Percentiles rank a stretch among this genome's conserved stretches.
phyloP scores from a whole-genome alignment of 2,329 filamentous ascomycete species.

The Alternaria atra region DNA sequence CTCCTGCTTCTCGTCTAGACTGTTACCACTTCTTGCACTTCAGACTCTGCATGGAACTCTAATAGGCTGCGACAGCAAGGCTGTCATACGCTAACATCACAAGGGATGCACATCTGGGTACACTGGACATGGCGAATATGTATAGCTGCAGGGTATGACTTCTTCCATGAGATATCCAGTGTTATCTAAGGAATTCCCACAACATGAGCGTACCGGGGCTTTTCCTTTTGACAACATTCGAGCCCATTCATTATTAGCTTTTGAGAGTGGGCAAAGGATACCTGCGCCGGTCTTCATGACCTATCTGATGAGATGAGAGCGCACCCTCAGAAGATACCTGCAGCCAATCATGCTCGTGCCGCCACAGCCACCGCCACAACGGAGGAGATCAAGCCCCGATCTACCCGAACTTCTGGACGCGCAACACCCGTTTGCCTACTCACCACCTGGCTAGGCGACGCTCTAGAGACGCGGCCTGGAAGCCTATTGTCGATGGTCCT shows the following conservation, averaged over 20 bases:
- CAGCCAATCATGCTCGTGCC: constrained; percentile 13
- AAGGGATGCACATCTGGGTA: not conserved
- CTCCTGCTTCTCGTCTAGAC: not conserved
- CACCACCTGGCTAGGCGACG: constrained; percentile 19
- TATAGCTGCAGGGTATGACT: not conserved
- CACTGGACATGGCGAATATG: not conserved
- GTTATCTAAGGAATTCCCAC: no score
- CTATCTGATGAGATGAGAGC: not conserved
- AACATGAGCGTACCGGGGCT: no score
- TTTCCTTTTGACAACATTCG: not conserved
- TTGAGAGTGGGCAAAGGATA: constrained; percentile 1
- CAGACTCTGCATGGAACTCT: no score
- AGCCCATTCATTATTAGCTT: constrained; percentile 1
- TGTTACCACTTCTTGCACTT: no score
- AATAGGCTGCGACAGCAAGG: no score
- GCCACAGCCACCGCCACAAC: constrained; percentile 36
- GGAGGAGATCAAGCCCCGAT: constrained; percentile 30
- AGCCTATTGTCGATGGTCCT: constrained; percentile 29
- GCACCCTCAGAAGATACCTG: not conserved
- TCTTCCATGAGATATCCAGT: not conserved
- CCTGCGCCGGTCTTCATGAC: not conserved
- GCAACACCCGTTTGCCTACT: constrained; percentile 39
- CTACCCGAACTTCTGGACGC: constrained; percentile 27
- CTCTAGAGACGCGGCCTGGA: constrained; percentile 27
- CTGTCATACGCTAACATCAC: not conserved